Base-by-base conservation (phyloP, 306 rosid genomes). In the Trifolium repens region DNA sequence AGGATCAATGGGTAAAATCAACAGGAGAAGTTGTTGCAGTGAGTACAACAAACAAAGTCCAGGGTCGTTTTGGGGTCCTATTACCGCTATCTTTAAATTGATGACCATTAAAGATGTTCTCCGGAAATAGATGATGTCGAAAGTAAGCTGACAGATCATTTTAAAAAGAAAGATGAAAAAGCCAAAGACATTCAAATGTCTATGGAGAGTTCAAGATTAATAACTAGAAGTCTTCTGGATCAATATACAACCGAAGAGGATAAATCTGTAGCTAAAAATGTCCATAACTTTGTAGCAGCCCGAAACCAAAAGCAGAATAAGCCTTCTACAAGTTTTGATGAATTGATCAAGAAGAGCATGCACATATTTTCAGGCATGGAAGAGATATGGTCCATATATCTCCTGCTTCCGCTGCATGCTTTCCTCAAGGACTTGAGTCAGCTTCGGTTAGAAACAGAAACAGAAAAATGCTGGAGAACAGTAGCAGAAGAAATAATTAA, bases 391-490 rank as follows among this genome's bases (percentile, higher is more conserved):
- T 74, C 65, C 4, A 40, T 68, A 24, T 42, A 73, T 46, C 58
- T 80, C 47, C 44, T 85, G 64, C 42, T 61, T 57, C 58, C 65
- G 3, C 57, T 83, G 34, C 57, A 60, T 30, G 76, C 74, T 22
- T 83, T 86, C 43, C n/a, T 74, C 35, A 52, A 69, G 15, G 83
- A 83, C 15, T 53, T 83, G 42, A 8, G 49, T 22, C 55, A 60
- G 30, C 57, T 80, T 58, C 76, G 2, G 35, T 42, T 80, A 19
- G 79, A 77, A 68, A 77, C 78, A 14, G 83, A 80, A 54, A 62
- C 78, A 14, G 83, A 80, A 54, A 62, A 53, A 14, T 39, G 39
- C 32, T 83, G 87, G 89, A 77, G 55, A 61, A 19, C 12, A 37
- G 74, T 78, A 53, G 74, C 73, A 0, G 42, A 75, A 19, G 55